Conservation (phyloP, 768 basidiomycete genomes). For the Clavulina sp. region DNA sequence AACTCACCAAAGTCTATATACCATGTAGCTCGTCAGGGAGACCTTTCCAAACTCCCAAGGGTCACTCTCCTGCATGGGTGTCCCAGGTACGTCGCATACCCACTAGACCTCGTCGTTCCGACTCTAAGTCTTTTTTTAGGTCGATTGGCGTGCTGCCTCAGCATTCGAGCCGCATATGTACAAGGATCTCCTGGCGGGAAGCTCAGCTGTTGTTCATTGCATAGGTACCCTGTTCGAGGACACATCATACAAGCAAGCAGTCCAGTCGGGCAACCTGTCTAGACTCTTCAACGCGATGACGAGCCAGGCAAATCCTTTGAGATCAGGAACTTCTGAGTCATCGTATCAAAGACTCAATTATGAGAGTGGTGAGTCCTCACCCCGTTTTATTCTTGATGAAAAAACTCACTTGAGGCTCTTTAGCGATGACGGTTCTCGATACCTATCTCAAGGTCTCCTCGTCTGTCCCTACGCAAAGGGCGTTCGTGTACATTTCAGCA, state of each 20-base stretch:
- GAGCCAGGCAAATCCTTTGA: slow-evolving; percentile 38
- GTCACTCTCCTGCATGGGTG: slow-evolving; percentile 78
- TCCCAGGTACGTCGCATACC: slow-evolving; percentile 33
- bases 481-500: slow-evolving; percentile 87
- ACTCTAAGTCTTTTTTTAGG: slow-evolving; percentile 27
- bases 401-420: not conserved
- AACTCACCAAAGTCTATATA: not conserved
- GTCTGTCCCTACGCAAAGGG: slow-evolving; percentile 24
- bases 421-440: slow-evolving; percentile 62
- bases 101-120: slow-evolving; percentile 4
- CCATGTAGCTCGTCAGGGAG: slow-evolving; percentile 57
- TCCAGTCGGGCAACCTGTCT: slow-evolving; percentile 35
- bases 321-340: slow-evolving; percentile 20
- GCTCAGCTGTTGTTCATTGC: slow-evolving; percentile 78
- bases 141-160: slow-evolving; percentile 74
- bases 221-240: slow-evolving; percentile 80
- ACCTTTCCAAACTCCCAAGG: slow-evolving; percentile 76
- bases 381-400: too few relatives aligned
- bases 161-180: slow-evolving; percentile 67
- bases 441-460: slow-evolving; percentile 29
- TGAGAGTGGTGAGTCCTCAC: slow-evolving; percentile 54
- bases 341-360: slow-evolving; percentile 74
- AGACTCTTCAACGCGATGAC: slow-evolving; percentile 26
- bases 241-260: slow-evolving; percentile 55
- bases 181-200: slow-evolving; percentile 42